A percentile compares a stretch with the other conserved stretches of the same genome.
Conservation (phyloP, 345 rosid species). For the Noccaea bulbosa region DNA sequence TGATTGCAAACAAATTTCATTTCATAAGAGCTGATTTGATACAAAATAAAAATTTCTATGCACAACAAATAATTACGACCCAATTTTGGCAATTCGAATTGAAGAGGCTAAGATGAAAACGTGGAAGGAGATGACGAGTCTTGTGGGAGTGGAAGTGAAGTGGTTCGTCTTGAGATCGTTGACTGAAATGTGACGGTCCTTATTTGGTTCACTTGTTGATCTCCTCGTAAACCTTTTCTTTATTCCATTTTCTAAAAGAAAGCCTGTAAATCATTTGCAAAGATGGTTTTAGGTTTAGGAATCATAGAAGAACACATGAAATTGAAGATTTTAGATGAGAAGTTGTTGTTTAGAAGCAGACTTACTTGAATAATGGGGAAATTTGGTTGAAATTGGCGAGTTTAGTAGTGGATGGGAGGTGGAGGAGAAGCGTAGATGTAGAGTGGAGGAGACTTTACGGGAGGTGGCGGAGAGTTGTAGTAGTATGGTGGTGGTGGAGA, state of each 20-base stretch:
- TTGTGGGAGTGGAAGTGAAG: slow-evolving; percentile 43
- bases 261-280: slow-evolving; percentile 46
- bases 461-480: slow-evolving; percentile 46
- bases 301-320: not conserved
- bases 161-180: slow-evolving; percentile 41
- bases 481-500: slow-evolving; percentile 39
- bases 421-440: slow-evolving; percentile 43
- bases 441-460: slow-evolving; percentile 35
- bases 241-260: slow-evolving; percentile 53
- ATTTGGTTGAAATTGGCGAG: not conserved
- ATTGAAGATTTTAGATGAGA: not conserved
- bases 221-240: slow-evolving; percentile 51
- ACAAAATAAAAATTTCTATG: slow-evolving; percentile 24
- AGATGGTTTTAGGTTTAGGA: not conserved
- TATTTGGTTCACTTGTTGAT: slow-evolving; percentile 39
- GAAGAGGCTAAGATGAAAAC: slow-evolving; percentile 41
- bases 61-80: slow-evolving; percentile 27
- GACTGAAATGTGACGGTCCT: slow-evolving; percentile 30
- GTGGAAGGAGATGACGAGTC: slow-evolving; percentile 46
- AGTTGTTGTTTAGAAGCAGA: not conserved
- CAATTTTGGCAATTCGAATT: slow-evolving; percentile 20
- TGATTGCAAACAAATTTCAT: slow-evolving; percentile 19
- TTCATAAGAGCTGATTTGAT: not conserved
- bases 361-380: slow-evolving; percentile 32
- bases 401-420: slow-evolving; percentile 45